phyloP scores from a whole-genome alignment of 202 grass and related monocot genomes.

The Panicum hallii region DNA sequence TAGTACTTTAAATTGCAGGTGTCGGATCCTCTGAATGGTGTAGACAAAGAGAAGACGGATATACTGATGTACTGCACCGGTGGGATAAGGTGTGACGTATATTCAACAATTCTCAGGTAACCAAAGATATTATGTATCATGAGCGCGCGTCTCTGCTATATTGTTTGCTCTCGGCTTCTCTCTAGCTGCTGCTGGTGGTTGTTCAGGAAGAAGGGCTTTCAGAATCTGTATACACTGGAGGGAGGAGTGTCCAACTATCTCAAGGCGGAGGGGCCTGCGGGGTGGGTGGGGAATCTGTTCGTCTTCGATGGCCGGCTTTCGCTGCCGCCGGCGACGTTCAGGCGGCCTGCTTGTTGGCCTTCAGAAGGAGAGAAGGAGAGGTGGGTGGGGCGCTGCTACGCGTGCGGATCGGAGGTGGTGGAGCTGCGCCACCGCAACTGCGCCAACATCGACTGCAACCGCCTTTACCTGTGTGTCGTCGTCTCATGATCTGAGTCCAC shows the following conservation, averaged over 20 bases:
- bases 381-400: slow-evolving; percentile 68
- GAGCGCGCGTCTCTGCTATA: no score
- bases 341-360: background rate
- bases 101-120: slow-evolving; percentile 94
- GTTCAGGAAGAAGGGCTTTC: slow-evolving; percentile 78
- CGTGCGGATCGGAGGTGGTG: slow-evolving; percentile 63
- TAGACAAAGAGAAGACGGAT: slow-evolving; percentile 77
- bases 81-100: slow-evolving; percentile 90
- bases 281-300: slow-evolving; percentile 91
- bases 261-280: slow-evolving; percentile 64
- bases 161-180: background rate
- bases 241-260: slow-evolving; percentile 98
- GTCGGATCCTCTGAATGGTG: slow-evolving; percentile 68
- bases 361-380: background rate
- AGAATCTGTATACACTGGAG: slow-evolving; percentile 77
- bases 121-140: background rate
- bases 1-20: slow-evolving; percentile 52
- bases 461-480: slow-evolving; percentile 71
- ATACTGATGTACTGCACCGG: slow-evolving; percentile 98
- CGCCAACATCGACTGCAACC: slow-evolving; percentile 92
- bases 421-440: slow-evolving; percentile 93
- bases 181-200: background rate
- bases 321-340: slow-evolving; percentile 72
- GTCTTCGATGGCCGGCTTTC: slow-evolving; percentile 87
- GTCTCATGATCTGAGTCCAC: no score